Conservation (phyloP, 2,329 filamentous ascomycete species). For the Trichoderma sp. region DNA sequence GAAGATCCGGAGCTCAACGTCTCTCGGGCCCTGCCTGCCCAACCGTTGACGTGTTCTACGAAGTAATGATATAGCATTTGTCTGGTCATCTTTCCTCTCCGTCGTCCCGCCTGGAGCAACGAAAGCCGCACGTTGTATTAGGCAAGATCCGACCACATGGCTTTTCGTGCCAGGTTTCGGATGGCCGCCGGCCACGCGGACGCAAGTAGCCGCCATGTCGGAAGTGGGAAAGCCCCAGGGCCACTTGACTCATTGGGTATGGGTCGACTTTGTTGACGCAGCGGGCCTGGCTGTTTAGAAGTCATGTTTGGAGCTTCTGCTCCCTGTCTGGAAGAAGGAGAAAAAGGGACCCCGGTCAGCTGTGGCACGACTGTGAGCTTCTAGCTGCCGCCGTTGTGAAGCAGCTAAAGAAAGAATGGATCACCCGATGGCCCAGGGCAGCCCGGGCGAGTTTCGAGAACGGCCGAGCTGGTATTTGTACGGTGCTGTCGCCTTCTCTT, state of each 20-base stretch:
- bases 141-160: slow-evolving; percentile 26
- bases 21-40: background rate
- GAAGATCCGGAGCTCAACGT: background rate
- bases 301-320: slow-evolving; percentile 5
- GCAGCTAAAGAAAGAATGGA: slow-evolving; percentile 10
- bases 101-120: background rate
- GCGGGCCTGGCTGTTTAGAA: slow-evolving; percentile 16
- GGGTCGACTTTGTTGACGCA: slow-evolving; percentile 1
- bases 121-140: slow-evolving; percentile 20
- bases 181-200: slow-evolving; percentile 25
- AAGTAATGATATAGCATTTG: background rate
- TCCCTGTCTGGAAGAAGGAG: slow-evolving; percentile 9
- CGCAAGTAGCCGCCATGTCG: slow-evolving; percentile 25
- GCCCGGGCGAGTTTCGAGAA: background rate
- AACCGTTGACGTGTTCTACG: background rate
- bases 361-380: slow-evolving; percentile 19
- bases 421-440: slow-evolving; percentile 1
- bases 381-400: slow-evolving; percentile 17
- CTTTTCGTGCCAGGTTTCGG: slow-evolving; percentile 22
- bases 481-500: background rate
- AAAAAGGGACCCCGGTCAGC: slow-evolving; percentile 12
- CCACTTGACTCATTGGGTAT: slow-evolving; percentile 21
- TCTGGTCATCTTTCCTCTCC: background rate
- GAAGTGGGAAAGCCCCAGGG: slow-evolving; percentile 24
- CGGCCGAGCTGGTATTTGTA: slow-evolving; percentile 10